Evolutionary conservation across 1,284 basidiomycete genomes (phyloP).

Genomic region (Somion occarium): DNA sequence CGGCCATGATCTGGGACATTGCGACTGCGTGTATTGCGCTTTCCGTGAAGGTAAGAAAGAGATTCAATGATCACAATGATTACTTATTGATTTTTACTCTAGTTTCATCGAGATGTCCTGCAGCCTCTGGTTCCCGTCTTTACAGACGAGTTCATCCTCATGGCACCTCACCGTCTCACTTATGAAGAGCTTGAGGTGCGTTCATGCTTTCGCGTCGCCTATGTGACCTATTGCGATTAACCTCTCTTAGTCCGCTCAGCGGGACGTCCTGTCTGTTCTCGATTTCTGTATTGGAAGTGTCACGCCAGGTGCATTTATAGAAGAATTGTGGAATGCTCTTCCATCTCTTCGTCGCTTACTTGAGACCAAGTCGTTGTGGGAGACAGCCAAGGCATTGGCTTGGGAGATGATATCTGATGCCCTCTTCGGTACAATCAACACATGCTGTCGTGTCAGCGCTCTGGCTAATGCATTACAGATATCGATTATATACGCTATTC

Average conservation of each 20-base stretch:
- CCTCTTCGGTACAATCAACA: constrained; percentile 34
- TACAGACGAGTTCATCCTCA: constrained; percentile 40
- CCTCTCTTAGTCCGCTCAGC: constrained; percentile 43
- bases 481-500: constrained; percentile 46
- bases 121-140: constrained; percentile 47
- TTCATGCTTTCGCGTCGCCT: too few species aligned
- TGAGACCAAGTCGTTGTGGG: constrained; percentile 37
- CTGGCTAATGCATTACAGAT: constrained; percentile 27
- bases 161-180: constrained; percentile 42
- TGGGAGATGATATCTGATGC: constrained; percentile 47
- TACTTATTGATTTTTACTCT: constrained; percentile 3
- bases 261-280: constrained; percentile 47
- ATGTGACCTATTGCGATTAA: too few species aligned
- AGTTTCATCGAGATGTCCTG: constrained; percentile 64
- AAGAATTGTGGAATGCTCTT: constrained; percentile 52
- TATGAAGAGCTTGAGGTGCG: constrained; percentile 49
- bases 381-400: constrained; percentile 35
- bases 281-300: constrained; percentile 43
- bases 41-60: constrained; percentile 46
- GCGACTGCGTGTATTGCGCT: constrained; percentile 51
- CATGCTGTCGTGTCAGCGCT: neutral
- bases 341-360: constrained; percentile 43
- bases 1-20: constrained; percentile 45
- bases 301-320: constrained; percentile 52
- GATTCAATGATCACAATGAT: neutral